Percentiles rank a stretch among this genome's conserved stretches.
Conservation (phyloP, 2,329 filamentous ascomycete species). For the Aureobasidium mangrovei region DNA sequence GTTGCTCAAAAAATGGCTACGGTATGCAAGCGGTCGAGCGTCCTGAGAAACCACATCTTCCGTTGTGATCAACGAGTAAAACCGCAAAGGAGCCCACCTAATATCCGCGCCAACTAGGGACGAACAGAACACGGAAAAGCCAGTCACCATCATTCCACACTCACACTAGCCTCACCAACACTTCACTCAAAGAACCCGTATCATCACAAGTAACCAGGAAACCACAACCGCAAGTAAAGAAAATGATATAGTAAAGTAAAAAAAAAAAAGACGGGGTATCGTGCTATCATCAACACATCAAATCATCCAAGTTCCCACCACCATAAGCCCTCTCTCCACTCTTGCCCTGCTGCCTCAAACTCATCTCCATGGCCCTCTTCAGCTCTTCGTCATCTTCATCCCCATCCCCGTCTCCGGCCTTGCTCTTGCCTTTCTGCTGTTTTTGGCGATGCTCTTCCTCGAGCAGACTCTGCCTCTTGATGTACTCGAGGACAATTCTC, state of each 20-base stretch:
- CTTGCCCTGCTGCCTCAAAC: conserved; percentile 33
- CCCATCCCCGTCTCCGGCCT: conserved; percentile 14
- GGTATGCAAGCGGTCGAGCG: no score
- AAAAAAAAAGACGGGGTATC: conserved; percentile 4
- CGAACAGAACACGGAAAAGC: no score
- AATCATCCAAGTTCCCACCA: background rate
- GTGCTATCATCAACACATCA: conserved; percentile 9
- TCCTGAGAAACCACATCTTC: no score
- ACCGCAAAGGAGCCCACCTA: no score
- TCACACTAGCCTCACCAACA: no score
- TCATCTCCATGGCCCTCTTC: conserved; percentile 47
- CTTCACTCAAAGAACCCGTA: no score
- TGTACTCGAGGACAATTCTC: conserved; percentile 65
- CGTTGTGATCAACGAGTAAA: no score
- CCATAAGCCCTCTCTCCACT: conserved; percentile 9
- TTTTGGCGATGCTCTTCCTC: conserved; percentile 49
- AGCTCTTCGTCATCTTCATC: conserved; percentile 41
- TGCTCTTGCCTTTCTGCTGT: conserved; percentile 28
- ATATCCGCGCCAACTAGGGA: no score
- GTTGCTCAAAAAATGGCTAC: no score
- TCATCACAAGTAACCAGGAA: no score
- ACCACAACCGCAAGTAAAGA: background rate
- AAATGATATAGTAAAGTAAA: background rate
- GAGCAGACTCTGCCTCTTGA: conserved; percentile 65
- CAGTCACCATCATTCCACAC: no score